Evolutionary conservation across 2,329 filamentous ascomycete genomes (phyloP), one percentile per base, ranked within the genome.

Genomic region (Dothideomycetes sp.): DNA sequence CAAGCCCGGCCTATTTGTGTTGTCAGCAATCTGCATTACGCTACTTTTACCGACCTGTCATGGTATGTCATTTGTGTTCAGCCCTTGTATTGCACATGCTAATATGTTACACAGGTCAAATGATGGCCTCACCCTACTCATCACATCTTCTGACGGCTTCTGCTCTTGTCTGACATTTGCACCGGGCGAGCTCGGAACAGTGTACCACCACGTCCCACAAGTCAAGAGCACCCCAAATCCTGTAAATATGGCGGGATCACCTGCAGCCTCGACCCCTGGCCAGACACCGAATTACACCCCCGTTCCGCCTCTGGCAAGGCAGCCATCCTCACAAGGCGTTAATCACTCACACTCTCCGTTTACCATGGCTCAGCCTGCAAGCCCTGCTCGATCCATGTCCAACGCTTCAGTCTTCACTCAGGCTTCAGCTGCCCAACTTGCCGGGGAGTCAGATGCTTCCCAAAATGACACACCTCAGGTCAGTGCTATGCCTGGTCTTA

Each of bases 101-200:
- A 42, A 59, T 49, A 17, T 18, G 38, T 44, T 24, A 52, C 62
- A 19, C 46, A 84, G 81, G 81, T 83, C 83, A 1, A 78, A 71
- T 47, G 83, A 88, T 59, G 83, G 83, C 10, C 69, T 77, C 31
- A 87, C 81, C 2, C 67, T 98, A 16, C 70, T 98, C 36, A 93
- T 98, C 65, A 91, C 87, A n/a, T 98, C 91, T 0, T 95, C 91
- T 0, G 91, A 98, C 59, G 91, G 91, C 0, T 98, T 96, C 65
- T 98, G 91, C 59, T 98, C 91, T 0, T 82, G 84, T 0, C 68
- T 98, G 4, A 83, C 87, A 0, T 98, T 98, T 55, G 63, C 75
- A 1, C 68, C 82, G 2, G 84, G 85, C 7, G 91, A 98, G 59
- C 68, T 98, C 1, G 91, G 91, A 10, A 79, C 89, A 47, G 64